Percentiles rank a stretch among this genome's conserved stretches.
Conservation (phyloP, 257 asterid species). For the Nemophila menziesii region DNA sequence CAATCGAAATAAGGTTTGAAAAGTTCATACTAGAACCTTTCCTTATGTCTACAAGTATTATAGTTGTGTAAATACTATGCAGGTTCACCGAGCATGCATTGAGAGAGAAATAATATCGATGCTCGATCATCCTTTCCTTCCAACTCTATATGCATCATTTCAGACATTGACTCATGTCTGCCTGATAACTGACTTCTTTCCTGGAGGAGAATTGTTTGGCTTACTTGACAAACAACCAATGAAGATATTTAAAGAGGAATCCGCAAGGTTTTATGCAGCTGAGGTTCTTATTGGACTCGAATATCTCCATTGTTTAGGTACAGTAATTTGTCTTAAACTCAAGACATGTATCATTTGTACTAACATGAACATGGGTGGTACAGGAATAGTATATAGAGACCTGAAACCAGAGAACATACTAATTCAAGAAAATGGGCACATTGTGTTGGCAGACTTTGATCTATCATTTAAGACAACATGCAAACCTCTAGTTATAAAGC, state of each 20-base stretch:
- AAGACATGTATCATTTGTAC: neutral
- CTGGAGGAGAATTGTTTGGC: slow-evolving; percentile 93
- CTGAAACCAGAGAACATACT: slow-evolving; percentile 93
- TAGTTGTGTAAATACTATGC: slow-evolving; percentile 9
- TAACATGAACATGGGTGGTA: slow-evolving; percentile 9
- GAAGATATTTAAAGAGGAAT: slow-evolving; percentile 86
- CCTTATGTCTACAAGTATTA: neutral
- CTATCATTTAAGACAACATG: slow-evolving; percentile 75
- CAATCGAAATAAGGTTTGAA: slow-evolving; percentile 76
- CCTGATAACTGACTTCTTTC: slow-evolving; percentile 90
- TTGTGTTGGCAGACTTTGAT: slow-evolving; percentile 79
- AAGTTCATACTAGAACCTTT: neutral
- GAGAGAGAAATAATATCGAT: slow-evolving; percentile 87
- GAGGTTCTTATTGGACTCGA: slow-evolving; percentile 89
- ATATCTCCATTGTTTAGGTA: slow-evolving; percentile 98
- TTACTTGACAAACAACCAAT: slow-evolving; percentile 93
- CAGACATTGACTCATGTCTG: slow-evolving; percentile 98
- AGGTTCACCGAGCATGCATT: slow-evolving; percentile 96
- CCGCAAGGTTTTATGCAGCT: slow-evolving; percentile 98
- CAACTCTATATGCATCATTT: slow-evolving; percentile 77
- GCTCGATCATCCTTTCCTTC: slow-evolving; percentile 98
- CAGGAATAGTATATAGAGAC: slow-evolving; percentile 95
- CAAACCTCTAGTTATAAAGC: slow-evolving; percentile 85
- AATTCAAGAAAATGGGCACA: slow-evolving; percentile 78
- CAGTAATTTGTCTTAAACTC: slow-evolving; percentile 4